These are phyloP conservation scores for Suillus occidentalis DNA, from an alignment of 768 basidiomycete genomes.

Conservation along the genomic window DNA sequence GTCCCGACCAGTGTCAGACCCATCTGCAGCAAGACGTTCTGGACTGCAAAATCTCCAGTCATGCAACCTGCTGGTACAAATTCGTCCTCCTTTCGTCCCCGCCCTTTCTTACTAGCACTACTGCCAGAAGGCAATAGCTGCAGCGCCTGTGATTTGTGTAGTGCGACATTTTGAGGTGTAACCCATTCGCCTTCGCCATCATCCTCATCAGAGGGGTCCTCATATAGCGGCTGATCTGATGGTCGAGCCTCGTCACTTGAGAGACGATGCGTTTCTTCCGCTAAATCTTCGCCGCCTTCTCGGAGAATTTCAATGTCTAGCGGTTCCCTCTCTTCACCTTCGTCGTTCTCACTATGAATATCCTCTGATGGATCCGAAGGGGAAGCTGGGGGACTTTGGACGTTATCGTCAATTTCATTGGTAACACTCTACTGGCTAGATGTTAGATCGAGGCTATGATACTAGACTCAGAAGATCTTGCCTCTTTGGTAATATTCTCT, in stretches of 20 bases:
- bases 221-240: slow-evolving; percentile 48
- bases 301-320: slow-evolving; percentile 47
- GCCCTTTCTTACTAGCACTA: slow-evolving; percentile 27
- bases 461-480: slow-evolving; percentile 10
- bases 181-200: slow-evolving; percentile 97
- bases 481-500: slow-evolving; percentile 30
- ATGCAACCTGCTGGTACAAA: slow-evolving; percentile 78
- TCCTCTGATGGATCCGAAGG: slow-evolving; percentile 15
- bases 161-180: slow-evolving; percentile 80
- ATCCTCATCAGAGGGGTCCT: slow-evolving; percentile 75
- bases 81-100: slow-evolving; percentile 37
- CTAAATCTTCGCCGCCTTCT: slow-evolving; percentile 22
- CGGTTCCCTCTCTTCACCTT: slow-evolving; percentile 33
- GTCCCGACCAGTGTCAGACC: slow-evolving; percentile 85
- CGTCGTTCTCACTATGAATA: slow-evolving; percentile 7
- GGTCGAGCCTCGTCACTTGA: neutral
- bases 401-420: neutral
- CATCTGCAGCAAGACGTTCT: slow-evolving; percentile 96
- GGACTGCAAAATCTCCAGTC: slow-evolving; percentile 99
- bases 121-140: slow-evolving; percentile 70
- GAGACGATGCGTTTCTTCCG: slow-evolving; percentile 11
- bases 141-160: slow-evolving; percentile 87
- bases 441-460: neutral
- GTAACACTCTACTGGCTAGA: neutral
- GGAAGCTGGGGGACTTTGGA: slow-evolving; percentile 3